These are phyloP conservation scores for Boletus sp. DNA, from an alignment of 768 basidiomycete genomes.

Conservation along the genomic window DNA sequence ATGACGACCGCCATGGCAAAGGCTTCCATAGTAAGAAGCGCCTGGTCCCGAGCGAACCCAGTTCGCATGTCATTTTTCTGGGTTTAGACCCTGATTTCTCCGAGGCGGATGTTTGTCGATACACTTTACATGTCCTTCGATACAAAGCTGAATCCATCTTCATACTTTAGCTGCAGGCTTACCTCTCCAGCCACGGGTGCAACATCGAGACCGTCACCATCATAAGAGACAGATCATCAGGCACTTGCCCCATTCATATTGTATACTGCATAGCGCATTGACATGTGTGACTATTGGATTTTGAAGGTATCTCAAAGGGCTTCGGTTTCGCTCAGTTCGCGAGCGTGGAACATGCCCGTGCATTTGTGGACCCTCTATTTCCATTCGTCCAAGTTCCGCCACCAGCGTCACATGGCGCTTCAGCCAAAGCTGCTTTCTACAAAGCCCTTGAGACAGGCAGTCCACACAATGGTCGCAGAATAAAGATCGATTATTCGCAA, in stretches of 20 bases:
- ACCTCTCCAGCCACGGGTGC: conserved; percentile 69
- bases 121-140: conserved; percentile 34
- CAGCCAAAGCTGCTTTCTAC: conserved; percentile 68
- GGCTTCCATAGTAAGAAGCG: conserved; percentile 65
- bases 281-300: conserved; percentile 67
- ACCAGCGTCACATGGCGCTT: conserved; percentile 82
- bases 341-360: conserved; percentile 79
- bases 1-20: conserved; percentile 48
- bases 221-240: conserved; percentile 94
- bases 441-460: conserved; percentile 70
- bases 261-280: conserved; percentile 64
- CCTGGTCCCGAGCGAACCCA: conserved; percentile 79
- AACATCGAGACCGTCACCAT: conserved; percentile 88
- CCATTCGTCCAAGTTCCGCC: conserved; percentile 94
- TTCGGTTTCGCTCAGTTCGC: conserved; percentile 97
- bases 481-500: conserved; percentile 96
- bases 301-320: conserved; percentile 89
- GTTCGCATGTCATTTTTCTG: conserved; percentile 93
- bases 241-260: conserved; percentile 86
- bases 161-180: conserved; percentile 69
- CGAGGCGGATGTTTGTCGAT: conserved; percentile 83
- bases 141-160: conserved; percentile 36
- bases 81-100: conserved; percentile 90
- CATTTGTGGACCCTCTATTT: conserved; percentile 88
- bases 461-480: conserved; percentile 76